phyloP scores from a whole-genome alignment of 1,284 basidiomycete genomes.

The Trichosporon sp. region DNA sequence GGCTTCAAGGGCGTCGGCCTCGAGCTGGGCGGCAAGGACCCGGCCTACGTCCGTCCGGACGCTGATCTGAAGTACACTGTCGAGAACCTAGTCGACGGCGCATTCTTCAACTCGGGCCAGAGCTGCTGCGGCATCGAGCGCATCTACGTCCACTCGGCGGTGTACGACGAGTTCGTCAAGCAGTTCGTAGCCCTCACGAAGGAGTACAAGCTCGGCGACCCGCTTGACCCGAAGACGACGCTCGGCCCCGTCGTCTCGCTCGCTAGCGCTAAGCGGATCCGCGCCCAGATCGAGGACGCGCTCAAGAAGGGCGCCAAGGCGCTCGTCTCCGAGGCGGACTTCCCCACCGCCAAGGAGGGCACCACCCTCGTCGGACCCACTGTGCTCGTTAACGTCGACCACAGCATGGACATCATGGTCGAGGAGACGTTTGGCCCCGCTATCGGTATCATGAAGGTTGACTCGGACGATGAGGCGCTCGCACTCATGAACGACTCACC shows the following conservation, averaged over 20 bases:
- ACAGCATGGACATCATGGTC: constrained; percentile 88
- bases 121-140: constrained; percentile 63
- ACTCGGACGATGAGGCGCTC: constrained; percentile 65
- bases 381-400: constrained; percentile 79
- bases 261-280: constrained; percentile 72
- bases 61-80: constrained; percentile 78
- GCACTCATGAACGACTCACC: constrained; percentile 91
- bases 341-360: constrained; percentile 63
- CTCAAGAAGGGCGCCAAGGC: constrained; percentile 70
- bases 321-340: constrained; percentile 65
- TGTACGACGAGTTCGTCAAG: constrained; percentile 76
- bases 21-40: constrained; percentile 92
- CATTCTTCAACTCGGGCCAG: constrained; percentile 89
- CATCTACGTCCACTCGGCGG: constrained; percentile 82
- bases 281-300: constrained; percentile 78
- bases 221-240: constrained; percentile 63
- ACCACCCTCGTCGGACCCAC: constrained; percentile 83
- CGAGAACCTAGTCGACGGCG: constrained; percentile 82
- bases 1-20: constrained; percentile 66
- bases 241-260: constrained; percentile 88
- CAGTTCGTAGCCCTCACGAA: constrained; percentile 68
- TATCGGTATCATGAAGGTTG: constrained; percentile 81
- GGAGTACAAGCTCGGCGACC: constrained; percentile 80
- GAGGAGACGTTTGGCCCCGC: constrained; percentile 81
- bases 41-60: constrained; percentile 84